Conservation (phyloP, 768 basidiomycete genomes). For the Myochromella boudieri region DNA sequence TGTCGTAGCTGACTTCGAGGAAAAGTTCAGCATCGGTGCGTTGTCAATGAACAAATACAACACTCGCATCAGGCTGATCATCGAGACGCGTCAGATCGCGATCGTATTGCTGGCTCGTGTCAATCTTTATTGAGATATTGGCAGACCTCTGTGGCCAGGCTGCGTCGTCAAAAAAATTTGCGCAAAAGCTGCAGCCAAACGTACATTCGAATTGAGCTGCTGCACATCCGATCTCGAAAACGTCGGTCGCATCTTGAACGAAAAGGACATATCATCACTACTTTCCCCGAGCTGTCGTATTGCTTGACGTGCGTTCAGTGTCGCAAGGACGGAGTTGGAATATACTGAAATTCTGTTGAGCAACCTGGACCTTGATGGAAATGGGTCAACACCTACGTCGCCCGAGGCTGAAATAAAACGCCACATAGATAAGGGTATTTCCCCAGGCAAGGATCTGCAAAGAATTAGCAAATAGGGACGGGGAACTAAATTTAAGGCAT, state of each 20-base stretch:
- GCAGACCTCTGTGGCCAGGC: conserved; percentile 34
- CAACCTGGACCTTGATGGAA: not conserved
- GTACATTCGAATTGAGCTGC: conserved; percentile 32
- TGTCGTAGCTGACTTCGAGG: conserved; percentile 17
- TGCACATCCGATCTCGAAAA: conserved; percentile 36
- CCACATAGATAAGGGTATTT: conserved; percentile 53
- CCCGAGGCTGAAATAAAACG: conserved; percentile 57
- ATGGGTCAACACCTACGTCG: conserved; percentile 42
- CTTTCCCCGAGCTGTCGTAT: conserved; percentile 45
- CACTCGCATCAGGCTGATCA: conserved; percentile 18
- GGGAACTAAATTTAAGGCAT: conserved; percentile 6
- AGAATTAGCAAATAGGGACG: not conserved
- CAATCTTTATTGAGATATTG: conserved; percentile 64
- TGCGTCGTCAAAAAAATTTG: conserved; percentile 1
- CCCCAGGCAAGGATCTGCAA: conserved; percentile 46
- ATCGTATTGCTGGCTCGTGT: conserved; percentile 54
- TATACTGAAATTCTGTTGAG: conserved; percentile 36
- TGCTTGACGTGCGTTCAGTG: conserved; percentile 47
- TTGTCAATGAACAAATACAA: not conserved
- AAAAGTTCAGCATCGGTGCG: not conserved
- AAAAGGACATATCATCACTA: conserved; percentile 46
- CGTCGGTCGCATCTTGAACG: conserved; percentile 34
- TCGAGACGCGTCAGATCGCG: conserved; percentile 30
- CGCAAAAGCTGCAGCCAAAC: conserved; percentile 2
- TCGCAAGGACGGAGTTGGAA: conserved; percentile 54